These are phyloP conservation scores for Blastocystis hominis DNA, from an alignment of 352 stramenopile genomes.

Conservation along the genomic window DNA sequence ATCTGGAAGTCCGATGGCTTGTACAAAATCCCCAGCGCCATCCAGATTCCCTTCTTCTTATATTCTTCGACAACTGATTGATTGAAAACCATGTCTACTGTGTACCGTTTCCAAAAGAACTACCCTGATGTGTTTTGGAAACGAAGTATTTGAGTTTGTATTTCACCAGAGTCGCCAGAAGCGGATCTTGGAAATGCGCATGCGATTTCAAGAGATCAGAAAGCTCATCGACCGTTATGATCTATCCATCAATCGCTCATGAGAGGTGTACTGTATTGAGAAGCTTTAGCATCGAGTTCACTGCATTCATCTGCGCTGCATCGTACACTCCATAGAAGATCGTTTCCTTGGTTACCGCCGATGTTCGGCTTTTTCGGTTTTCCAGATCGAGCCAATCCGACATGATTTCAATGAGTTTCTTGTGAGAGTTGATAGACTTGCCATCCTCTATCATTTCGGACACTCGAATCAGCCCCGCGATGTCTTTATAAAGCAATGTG, in stretches of 20 bases:
- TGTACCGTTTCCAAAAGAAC: not conserved
- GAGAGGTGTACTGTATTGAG: not conserved
- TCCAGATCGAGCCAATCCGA: not conserved
- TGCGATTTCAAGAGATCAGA: not conserved
- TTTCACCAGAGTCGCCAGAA: not conserved
- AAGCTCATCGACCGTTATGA: not conserved
- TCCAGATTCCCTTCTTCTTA: not conserved
- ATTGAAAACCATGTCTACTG: not conserved
- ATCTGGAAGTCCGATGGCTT: not conserved
- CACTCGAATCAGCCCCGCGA: not conserved
- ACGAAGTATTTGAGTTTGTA: not conserved
- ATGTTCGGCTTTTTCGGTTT: not conserved
- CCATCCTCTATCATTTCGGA: not conserved
- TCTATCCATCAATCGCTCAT: not conserved
- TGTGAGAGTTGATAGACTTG: not conserved
- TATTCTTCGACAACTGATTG: not conserved
- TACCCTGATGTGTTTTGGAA: not conserved
- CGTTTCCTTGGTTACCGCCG: not conserved
- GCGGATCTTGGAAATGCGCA: not conserved
- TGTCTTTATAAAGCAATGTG: not conserved
- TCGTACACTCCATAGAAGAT: not conserved
- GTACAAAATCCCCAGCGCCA: not conserved
- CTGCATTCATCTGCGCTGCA: not conserved
- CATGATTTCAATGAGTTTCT: not conserved
- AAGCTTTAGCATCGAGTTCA: not conserved